Conservation (phyloP, 2,329 filamentous ascomycete species). For the Geoglossum cookeanum region DNA sequence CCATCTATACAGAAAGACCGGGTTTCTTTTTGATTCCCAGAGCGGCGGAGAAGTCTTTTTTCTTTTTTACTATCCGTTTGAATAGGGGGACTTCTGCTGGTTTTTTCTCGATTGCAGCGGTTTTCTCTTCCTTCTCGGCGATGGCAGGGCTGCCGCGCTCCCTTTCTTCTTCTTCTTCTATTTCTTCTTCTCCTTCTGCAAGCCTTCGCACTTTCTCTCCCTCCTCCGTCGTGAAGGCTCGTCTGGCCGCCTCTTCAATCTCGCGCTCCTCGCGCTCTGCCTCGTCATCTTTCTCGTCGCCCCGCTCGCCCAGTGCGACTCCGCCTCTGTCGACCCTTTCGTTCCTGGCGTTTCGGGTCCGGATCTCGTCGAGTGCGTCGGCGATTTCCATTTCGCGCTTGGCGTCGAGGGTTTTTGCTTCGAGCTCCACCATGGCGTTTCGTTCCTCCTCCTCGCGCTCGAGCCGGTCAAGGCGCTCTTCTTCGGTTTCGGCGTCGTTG, state of each 20-base stretch:
- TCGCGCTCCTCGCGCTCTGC: constrained; percentile 53
- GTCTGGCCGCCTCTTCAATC: constrained; percentile 61
- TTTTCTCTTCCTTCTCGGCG: neutral
- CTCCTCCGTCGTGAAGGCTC: constrained; percentile 51
- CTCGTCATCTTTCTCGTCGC: constrained; percentile 37
- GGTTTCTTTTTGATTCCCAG: constrained; percentile 80
- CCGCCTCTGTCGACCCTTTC: constrained; percentile 54
- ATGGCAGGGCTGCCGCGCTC: neutral
- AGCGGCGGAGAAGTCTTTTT: constrained; percentile 57
- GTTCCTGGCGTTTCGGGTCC: constrained; percentile 73
- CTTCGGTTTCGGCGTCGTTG: constrained; percentile 65
- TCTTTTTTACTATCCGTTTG: constrained; percentile 63
- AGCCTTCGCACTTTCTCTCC: constrained; percentile 33
- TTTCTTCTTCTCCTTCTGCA: constrained; percentile 29
- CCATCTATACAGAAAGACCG: constrained; percentile 27
- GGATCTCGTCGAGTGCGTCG: constrained; percentile 86
- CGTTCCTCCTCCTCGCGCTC: constrained; percentile 48
- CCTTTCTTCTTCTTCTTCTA: constrained; percentile 16
- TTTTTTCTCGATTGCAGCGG: constrained; percentile 14
- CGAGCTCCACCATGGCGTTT: constrained; percentile 88
- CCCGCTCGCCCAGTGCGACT: constrained; percentile 37
- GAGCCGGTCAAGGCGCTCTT: constrained; percentile 57
- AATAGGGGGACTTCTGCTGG: constrained; percentile 40
- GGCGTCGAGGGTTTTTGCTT: constrained; percentile 82
- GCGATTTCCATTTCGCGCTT: constrained; percentile 93